Evolutionary conservation across 345 rosid genomes (phyloP).

Genomic region (Brassica cretica): DNA sequence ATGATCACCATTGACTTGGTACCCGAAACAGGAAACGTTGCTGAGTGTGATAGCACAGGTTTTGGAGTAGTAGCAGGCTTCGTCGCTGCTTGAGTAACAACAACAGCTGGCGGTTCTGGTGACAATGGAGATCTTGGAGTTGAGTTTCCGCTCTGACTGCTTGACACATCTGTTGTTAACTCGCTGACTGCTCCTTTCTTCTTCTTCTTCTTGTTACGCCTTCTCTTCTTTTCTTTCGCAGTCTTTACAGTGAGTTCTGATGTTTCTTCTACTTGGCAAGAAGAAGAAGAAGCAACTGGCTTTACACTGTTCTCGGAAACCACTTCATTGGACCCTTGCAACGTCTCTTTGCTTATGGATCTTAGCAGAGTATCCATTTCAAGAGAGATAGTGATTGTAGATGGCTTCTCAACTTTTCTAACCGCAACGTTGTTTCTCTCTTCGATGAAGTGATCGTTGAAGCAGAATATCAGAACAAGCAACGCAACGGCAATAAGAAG

Average conservation of each 20-base stretch:
- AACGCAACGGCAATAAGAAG: conserved; percentile 49
- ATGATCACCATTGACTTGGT: conserved; percentile 29
- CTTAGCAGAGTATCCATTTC: conserved; percentile 48
- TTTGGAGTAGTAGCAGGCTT: conserved; percentile 19
- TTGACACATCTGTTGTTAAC: conserved; percentile 58
- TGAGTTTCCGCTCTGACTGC: conserved; percentile 90
- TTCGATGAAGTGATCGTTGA: conserved; percentile 40
- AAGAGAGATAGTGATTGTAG: conserved; percentile 45
- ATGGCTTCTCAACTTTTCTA: conserved; percentile 45
- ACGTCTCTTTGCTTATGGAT: conserved; percentile 42
- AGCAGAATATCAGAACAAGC: conserved; percentile 50
- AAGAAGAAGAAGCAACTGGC: conserved; percentile 1
- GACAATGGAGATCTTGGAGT: conserved; percentile 89
- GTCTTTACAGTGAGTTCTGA: conserved; percentile 56
- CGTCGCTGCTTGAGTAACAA: conserved; percentile 38
- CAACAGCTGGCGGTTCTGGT: conserved; percentile 36
- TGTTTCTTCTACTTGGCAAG: conserved; percentile 42
- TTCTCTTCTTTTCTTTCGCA: conserved; percentile 66
- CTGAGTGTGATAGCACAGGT: conserved; percentile 48
- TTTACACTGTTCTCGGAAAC: conserved; percentile 30
- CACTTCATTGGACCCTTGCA: conserved; percentile 30
- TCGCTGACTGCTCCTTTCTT: conserved; percentile 37
- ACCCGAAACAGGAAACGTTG: conserved; percentile 48
- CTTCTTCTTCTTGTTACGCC: conserved; percentile 71
- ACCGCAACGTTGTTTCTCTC: conserved; percentile 35